Percentiles rank a stretch among this genome's conserved stretches.
These are phyloP conservation scores for Sungouiozyma intestinalis DNA, from an alignment of 805 yeast genomes.

Conservation along the genomic window DNA sequence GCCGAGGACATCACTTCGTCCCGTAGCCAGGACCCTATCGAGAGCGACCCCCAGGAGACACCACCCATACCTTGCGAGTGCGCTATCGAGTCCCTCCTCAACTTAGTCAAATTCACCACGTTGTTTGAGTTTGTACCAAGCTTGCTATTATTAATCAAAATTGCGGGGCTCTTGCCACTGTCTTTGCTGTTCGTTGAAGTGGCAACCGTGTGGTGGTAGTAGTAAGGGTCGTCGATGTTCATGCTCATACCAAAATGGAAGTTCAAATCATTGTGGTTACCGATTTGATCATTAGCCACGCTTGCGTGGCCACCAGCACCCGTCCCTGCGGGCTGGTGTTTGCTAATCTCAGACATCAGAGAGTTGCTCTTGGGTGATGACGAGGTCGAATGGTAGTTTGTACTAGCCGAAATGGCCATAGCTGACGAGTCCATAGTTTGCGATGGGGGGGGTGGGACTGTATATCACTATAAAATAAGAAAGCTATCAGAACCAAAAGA, in stretches of 20 bases:
- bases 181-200: background rate
- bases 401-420: background rate
- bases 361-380: background rate
- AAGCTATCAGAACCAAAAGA: background rate
- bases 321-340: background rate
- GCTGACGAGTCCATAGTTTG: background rate
- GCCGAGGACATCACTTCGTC: constrained; percentile 65
- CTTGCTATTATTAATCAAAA: background rate
- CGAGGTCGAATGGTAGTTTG: background rate
- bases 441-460: background rate
- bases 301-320: background rate
- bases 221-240: background rate
- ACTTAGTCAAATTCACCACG: constrained; percentile 1
- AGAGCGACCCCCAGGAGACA: constrained; percentile 91
- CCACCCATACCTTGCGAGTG: constrained; percentile 98
- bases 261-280: background rate
- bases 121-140: background rate
- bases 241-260: background rate
- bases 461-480: no score
- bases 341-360: background rate
- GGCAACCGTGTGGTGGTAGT: background rate
- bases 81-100: constrained; percentile 70
- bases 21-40: constrained; percentile 91
- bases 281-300: background rate
- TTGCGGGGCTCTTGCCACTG: background rate